Evolutionary conservation across 1,139 yeast genomes (phyloP).

Genomic region (Taiozyma sp.): DNA sequence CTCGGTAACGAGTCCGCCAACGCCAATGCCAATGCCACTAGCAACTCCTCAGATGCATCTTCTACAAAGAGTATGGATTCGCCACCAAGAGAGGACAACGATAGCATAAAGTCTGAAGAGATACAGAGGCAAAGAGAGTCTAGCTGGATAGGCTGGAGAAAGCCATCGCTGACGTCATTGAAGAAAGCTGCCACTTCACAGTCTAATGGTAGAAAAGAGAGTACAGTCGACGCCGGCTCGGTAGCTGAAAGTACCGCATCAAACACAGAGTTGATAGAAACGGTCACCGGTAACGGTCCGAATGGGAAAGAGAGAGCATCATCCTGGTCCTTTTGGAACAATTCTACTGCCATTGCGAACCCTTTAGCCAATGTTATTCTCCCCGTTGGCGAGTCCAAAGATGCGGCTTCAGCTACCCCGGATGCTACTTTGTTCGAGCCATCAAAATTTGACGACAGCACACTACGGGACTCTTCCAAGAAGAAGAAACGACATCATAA

Average conservation of each 20-base stretch:
- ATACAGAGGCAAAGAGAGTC: constrained; percentile 3
- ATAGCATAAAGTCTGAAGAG: not conserved
- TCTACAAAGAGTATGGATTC: not conserved
- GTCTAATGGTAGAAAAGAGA: not conserved
- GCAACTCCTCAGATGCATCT: not conserved
- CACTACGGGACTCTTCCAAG: constrained; percentile 1
- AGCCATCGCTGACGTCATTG: constrained; percentile 22
- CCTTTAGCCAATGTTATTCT: constrained; percentile 17
- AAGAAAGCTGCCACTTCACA: constrained; percentile 7
- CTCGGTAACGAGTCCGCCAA: not conserved
- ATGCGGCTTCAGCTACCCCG: constrained; percentile 2
- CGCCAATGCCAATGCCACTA: not conserved
- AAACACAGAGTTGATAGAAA: not conserved
- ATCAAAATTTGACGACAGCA: constrained; percentile 3
- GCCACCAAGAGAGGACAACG: constrained; percentile 1
- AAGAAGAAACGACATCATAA: constrained; percentile 3
- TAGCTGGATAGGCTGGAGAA: constrained; percentile 23
- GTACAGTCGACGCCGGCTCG: not conserved
- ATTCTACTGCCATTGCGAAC: constrained; percentile 7
- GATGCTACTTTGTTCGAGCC: constrained; percentile 22
- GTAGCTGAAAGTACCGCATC: not conserved
- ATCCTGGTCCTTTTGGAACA: constrained; percentile 24
- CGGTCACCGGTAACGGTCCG: not conserved
- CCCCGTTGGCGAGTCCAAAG: constrained; percentile 9
- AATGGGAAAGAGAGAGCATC: constrained; percentile 3